Conservation (phyloP, 1,284 basidiomycete species). For the Schizopora paradoxa region DNA sequence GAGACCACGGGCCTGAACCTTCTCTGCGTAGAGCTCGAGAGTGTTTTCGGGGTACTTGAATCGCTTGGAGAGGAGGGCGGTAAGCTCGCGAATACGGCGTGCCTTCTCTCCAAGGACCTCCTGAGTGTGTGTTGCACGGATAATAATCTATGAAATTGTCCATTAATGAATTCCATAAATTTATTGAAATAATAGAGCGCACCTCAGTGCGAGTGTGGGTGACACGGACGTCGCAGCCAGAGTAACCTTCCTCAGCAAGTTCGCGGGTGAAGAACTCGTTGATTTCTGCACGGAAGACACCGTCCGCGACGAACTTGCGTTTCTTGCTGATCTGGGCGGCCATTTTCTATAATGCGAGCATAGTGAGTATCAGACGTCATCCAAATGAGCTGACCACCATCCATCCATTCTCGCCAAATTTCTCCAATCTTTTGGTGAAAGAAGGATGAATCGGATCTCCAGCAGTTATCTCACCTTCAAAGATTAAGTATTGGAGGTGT, state of each 20-base stretch:
- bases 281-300: conserved; percentile 97
- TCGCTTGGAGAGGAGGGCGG: conserved; percentile 96
- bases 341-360: conserved; percentile 43
- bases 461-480: no score
- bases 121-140: conserved; percentile 99
- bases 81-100: conserved; percentile 98
- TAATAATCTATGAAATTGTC: conserved; percentile 79
- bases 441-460: no score
- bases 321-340: conserved; percentile 89
- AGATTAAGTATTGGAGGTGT: no score
- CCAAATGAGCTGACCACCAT: conserved; percentile 6
- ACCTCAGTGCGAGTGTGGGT: conserved; percentile 99
- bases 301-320: conserved; percentile 97
- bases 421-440: no score
- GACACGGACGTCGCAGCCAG: conserved; percentile 99
- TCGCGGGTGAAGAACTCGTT: conserved; percentile 99
- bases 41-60: conserved; percentile 99
- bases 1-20: conserved; percentile 98
- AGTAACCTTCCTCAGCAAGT: conserved; percentile 99
- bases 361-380: conserved; percentile 11
- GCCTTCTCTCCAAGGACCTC: conserved; percentile 99
- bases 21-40: conserved; percentile 99
- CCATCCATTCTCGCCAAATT: conserved; percentile 8
- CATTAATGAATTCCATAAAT: conserved; percentile 6
- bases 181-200: conserved; percentile 17